A percentile compares a stretch with the other conserved stretches of the same genome.
phyloP scores from a whole-genome alignment of 2,329 filamentous ascomycete genomes.

The Pseudocercospora fijiensis region DNA sequence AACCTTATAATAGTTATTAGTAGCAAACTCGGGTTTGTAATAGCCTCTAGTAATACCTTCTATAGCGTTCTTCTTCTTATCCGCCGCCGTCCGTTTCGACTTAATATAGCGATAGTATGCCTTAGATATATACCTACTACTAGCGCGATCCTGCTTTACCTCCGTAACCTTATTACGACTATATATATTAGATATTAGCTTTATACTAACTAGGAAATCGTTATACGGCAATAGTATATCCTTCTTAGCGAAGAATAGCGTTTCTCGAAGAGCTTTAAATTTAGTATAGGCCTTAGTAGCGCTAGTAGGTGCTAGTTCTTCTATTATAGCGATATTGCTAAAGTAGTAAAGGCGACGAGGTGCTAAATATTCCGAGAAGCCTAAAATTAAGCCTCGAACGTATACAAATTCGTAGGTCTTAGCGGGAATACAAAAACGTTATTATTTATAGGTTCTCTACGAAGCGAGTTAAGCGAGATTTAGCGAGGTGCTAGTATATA shows the following conservation, averaged over 20 bases:
- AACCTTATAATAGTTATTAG: neutral
- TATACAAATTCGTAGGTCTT: too few species aligned
- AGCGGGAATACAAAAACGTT: too few species aligned
- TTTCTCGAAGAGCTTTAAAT: neutral
- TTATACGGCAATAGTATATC: neutral
- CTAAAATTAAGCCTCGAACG: too few species aligned
- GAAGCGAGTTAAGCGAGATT: too few species aligned
- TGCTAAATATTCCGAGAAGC: too few species aligned
- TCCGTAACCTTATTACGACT: neutral
- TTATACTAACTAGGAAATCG: neutral
- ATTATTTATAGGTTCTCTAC: too few species aligned
- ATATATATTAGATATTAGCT: neutral
- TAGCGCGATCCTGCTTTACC: neutral
- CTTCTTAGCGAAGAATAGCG: neutral
- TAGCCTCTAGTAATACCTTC: neutral
- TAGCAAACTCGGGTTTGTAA: neutral
- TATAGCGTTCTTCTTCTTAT: neutral
- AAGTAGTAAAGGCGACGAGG: too few species aligned
- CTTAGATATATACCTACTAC: neutral
- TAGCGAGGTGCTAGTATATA: too few species aligned
- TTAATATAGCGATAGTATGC: neutral
- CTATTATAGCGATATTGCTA: too few species aligned
- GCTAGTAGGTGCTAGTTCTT: too few species aligned
- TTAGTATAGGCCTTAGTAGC: neutral
- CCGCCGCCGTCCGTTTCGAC: neutral